Percentiles rank a stretch among this genome's conserved stretches.
phyloP scores from a whole-genome alignment of 345 rosid genomes.

The Moringa oleifera region DNA sequence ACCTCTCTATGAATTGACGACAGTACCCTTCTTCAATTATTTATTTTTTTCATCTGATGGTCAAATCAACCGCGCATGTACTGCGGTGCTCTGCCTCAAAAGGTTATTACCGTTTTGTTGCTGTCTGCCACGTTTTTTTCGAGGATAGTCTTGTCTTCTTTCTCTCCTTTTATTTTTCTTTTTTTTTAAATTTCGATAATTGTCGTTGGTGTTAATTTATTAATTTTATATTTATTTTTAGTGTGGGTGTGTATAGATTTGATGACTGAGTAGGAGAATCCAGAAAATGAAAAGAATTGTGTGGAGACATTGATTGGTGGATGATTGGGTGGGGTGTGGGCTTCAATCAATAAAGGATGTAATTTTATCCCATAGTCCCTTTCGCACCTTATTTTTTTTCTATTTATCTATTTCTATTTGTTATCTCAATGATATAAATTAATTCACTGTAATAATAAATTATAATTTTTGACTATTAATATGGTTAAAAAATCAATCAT shows the following conservation, averaged over 20 bases:
- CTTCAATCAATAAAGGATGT: neutral
- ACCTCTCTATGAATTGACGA: slow-evolving; percentile 17
- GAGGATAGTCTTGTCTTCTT: too few relatives aligned
- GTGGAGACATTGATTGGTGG: slow-evolving; percentile 3
- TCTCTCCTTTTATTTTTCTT: too few relatives aligned
- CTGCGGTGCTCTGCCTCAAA: too few relatives aligned
- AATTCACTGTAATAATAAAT: too few relatives aligned
- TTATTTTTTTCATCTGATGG: neutral
- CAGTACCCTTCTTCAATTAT: neutral
- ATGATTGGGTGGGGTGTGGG: slow-evolving; percentile 1
- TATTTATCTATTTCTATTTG: too few relatives aligned
- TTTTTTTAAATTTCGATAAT: too few relatives aligned
- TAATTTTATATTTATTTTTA: neutral
- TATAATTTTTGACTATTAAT: too few relatives aligned
- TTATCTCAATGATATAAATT: too few relatives aligned
- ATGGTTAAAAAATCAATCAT: too few relatives aligned
- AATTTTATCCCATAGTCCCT: too few relatives aligned
- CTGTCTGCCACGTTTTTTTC: neutral
- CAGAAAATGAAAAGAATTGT: neutral
- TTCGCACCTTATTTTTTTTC: too few relatives aligned
- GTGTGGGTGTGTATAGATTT: neutral
- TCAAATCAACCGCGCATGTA: neutral
- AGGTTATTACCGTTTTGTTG: neutral
- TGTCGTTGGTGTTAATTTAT: neutral
- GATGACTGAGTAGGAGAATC: neutral